phyloP scores from a whole-genome alignment of 169 alveolate species.

The Plasmodium knowlesi region DNA sequence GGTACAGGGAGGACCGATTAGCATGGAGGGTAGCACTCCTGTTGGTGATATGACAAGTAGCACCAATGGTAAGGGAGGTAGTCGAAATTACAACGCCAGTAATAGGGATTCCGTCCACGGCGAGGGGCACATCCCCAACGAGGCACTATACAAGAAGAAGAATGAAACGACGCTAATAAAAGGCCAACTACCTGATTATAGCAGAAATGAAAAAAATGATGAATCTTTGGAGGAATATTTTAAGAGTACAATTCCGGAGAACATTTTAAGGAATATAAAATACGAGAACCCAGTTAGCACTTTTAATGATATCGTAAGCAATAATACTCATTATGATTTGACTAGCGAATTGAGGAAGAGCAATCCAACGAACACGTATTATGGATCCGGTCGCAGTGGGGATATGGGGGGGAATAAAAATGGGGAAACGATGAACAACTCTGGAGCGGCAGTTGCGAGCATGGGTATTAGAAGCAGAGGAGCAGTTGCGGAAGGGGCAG shows the following conservation, averaged over 20 bases:
- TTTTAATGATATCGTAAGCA: slow-evolving; percentile 15
- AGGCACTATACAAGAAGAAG: slow-evolving; percentile 13
- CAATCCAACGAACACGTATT: not conserved
- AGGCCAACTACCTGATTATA: not conserved
- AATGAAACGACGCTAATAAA: slow-evolving; percentile 14
- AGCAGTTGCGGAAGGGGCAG: not conserved
- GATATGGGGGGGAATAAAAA: not conserved
- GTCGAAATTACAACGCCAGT: slow-evolving; percentile 4
- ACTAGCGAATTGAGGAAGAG: not conserved
- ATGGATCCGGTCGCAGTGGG: not conserved
- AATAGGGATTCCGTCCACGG: slow-evolving; percentile 1
- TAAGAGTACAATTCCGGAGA: slow-evolving; percentile 11
- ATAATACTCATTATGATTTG: slow-evolving; percentile 6
- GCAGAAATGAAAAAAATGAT: slow-evolving; percentile 27
- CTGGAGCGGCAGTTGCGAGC: not conserved
- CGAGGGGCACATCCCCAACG: not conserved
- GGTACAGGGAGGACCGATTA: not conserved
- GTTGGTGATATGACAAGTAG: not conserved
- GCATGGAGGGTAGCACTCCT: no score
- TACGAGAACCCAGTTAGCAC: slow-evolving; percentile 26
- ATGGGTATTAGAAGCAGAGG: not conserved
- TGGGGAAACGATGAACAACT: not conserved
- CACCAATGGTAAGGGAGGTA: not conserved
- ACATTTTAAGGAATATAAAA: slow-evolving; percentile 23
- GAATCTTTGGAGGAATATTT: slow-evolving; percentile 29